phyloP scores from a whole-genome alignment of 2,329 filamentous ascomycete species.

The Bertia moriformis region DNA sequence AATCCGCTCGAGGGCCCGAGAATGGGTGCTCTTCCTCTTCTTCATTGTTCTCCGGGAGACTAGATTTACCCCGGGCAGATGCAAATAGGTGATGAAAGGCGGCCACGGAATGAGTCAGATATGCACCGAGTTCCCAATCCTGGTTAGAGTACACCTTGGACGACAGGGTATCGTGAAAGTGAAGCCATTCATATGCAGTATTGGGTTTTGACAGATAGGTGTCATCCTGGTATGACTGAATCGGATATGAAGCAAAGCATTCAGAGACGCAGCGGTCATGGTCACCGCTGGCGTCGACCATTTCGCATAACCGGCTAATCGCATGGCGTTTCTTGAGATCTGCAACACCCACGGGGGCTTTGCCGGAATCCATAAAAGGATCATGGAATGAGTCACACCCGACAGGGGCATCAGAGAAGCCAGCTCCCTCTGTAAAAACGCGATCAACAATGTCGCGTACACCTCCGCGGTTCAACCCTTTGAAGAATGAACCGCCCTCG shows the following conservation, averaged over 20 bases:
- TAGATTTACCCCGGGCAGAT: background rate
- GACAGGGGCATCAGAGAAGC: constrained; percentile 26
- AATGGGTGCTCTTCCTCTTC: constrained; percentile 36
- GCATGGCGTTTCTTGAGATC: constrained; percentile 42
- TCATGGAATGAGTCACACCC: constrained; percentile 19
- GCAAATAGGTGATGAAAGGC: constrained; percentile 57
- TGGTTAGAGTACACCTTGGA: constrained; percentile 41
- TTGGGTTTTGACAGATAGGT: constrained; percentile 49
- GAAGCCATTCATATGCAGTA: constrained; percentile 50
- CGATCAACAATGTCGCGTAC: constrained; percentile 33
- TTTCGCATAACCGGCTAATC: constrained; percentile 41
- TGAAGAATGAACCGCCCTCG: constrained; percentile 24
- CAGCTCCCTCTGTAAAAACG: constrained; percentile 33
- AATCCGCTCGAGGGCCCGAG: constrained; percentile 42
- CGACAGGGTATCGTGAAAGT: constrained; percentile 50
- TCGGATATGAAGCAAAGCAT: constrained; percentile 47
- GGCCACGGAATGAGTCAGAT: constrained; percentile 45
- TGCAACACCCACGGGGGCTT: constrained; percentile 34
- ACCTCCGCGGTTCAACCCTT: constrained; percentile 35
- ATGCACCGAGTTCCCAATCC: constrained; percentile 53
- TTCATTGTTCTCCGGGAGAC: constrained; percentile 7
- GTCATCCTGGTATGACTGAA: constrained; percentile 50
- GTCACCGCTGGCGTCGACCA: constrained; percentile 48
- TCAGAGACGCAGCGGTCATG: constrained; percentile 46
- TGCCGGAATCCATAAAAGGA: constrained; percentile 11